Base-by-base conservation (phyloP, 139 green algal genomes). In the Diplosphaera chodatii region DNA sequence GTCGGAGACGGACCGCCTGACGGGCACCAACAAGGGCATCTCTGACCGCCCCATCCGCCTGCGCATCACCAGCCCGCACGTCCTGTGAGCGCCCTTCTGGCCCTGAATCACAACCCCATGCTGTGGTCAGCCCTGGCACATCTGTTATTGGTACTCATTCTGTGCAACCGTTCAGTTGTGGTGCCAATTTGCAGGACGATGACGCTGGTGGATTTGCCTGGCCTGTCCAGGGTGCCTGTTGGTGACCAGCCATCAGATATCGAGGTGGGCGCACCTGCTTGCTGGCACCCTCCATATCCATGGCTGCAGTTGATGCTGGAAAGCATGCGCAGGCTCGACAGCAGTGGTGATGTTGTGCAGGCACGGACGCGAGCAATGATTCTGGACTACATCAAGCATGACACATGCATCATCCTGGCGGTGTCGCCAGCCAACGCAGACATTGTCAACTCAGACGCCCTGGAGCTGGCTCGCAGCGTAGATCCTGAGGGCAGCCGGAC, bases 201-300 rank as follows among this genome's bases (percentile, higher is more conserved):
- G 89, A 99, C 95, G 4, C 79, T 99, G 32, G 94, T 99, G 31
- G 95, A 99, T 80, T 86, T 99, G 59, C 95, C 95, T 0, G 95
- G 95, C 67, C 93, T 99, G 66, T 96, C 95, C 0, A 83, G 87
- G 32, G 89, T 98, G n/a, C 93, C 95, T 1, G 94, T 99, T n/a
- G 95, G 94, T 4, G 94, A 98, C 77, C 95, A 99, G 84, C 95
- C 95, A 18, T 72, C 64, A 18, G 92, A 99, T 84, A 98, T 99
- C 68, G 95, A 99, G 83, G n/a, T n/a, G n/a, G n/a, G n/a, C n/a
- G n/a, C n/a, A n/a, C n/a, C n/a, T n/a, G n/a, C n/a, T n/a, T n/a
- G n/a, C n/a, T n/a, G n/a, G n/a, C n/a, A n/a, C n/a, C n/a, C n/a
- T n/a, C n/a, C n/a, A n/a, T n/a, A n/a, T n/a, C n/a, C n/a, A n/a